A percentile compares a stretch with the other conserved stretches of the same genome.
phyloP scores from a whole-genome alignment of 805 yeast genomes.

The Cyberlindnera subsufficiens region DNA sequence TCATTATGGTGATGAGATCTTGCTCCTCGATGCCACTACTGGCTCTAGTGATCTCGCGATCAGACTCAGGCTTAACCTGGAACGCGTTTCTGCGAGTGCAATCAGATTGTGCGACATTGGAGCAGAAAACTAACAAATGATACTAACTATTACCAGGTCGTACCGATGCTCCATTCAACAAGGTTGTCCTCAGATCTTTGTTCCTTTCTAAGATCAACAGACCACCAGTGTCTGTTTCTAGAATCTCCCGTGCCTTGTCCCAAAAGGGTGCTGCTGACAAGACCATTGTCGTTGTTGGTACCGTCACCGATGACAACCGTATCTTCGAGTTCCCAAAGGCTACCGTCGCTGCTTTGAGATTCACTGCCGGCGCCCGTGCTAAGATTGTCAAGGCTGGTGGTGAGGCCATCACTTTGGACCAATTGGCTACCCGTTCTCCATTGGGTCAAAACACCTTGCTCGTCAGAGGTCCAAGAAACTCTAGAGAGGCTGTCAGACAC shows the following conservation, averaged over 20 bases:
- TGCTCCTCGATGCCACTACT: conserved; percentile 5
- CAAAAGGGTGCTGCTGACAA: conserved; percentile 83
- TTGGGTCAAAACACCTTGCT: conserved; percentile 98
- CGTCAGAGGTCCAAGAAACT: conserved; percentile 97
- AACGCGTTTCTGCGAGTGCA: conserved; percentile 34
- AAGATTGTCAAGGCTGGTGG: conserved; percentile 98
- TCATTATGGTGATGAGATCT: not conserved
- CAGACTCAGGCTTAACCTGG: not conserved
- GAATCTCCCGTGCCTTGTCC: conserved; percentile 77
- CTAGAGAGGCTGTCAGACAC: conserved; percentile 99
- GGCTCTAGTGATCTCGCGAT: not conserved
- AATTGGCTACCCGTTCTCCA: conserved; percentile 98
- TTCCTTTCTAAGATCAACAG: conserved; percentile 98
- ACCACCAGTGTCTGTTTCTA: conserved; percentile 97
- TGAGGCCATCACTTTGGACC: conserved; percentile 98
- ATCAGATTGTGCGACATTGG: conserved; percentile 33
- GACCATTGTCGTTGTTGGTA: conserved; percentile 97
- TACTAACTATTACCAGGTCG: conserved; percentile 65
- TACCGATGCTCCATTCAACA: conserved; percentile 99
- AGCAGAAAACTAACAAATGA: conserved; percentile 36
- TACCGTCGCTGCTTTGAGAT: conserved; percentile 98
- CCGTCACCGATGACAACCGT: conserved; percentile 98
- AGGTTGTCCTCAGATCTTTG: conserved; percentile 87
- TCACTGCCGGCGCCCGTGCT: conserved; percentile 99
- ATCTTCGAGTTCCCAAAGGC: conserved; percentile 91